Conservation (phyloP, 2,329 filamentous ascomycete genomes). For the Fusarium torulosum region DNA sequence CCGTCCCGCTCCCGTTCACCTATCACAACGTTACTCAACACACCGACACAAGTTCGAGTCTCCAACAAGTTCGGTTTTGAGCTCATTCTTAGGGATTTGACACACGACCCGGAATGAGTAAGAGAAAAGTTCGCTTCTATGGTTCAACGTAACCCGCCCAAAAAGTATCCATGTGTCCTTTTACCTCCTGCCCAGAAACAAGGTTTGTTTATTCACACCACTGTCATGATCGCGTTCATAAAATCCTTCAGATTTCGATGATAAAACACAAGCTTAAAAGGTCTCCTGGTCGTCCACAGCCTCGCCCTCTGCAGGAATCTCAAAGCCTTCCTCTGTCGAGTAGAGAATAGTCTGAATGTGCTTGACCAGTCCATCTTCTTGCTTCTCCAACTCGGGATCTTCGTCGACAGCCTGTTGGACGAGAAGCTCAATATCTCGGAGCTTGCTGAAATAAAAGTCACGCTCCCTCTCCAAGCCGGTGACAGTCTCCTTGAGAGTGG, state of each 20-base stretch:
- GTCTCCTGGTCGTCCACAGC: conserved; percentile 83
- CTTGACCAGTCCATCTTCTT: conserved; percentile 92
- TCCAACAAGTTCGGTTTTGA: conserved; percentile 41
- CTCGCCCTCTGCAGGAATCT: conserved; percentile 86
- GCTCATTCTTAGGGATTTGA: conserved; percentile 29
- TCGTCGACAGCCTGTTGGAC: conserved; percentile 94
- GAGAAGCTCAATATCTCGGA: conserved; percentile 94
- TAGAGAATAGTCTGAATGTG: conserved; percentile 97
- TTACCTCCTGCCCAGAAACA: conserved; percentile 39
- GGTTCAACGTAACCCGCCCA: conserved; percentile 36
- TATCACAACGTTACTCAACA: conserved; percentile 8
- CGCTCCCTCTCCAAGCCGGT: conserved; percentile 92
- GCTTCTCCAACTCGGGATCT: conserved; percentile 92
- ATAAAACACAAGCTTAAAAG: conserved; percentile 62
- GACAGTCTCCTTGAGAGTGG: conserved; percentile 94
- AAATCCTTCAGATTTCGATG: conserved; percentile 30
- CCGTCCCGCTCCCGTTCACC: conserved; percentile 18
- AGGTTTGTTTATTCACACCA: conserved; percentile 30
- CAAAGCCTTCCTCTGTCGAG: conserved; percentile 93
- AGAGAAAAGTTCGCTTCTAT: conserved; percentile 45
- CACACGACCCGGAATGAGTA: conserved; percentile 34
- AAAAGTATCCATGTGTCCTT: conserved; percentile 41
- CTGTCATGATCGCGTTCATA: conserved; percentile 49
- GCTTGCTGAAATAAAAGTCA: conserved; percentile 99
- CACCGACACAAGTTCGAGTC: conserved; percentile 9